These are phyloP conservation scores for Diplotaxis tenuifolia DNA, from an alignment of 345 rosid genomes.

Conservation along the genomic window DNA sequence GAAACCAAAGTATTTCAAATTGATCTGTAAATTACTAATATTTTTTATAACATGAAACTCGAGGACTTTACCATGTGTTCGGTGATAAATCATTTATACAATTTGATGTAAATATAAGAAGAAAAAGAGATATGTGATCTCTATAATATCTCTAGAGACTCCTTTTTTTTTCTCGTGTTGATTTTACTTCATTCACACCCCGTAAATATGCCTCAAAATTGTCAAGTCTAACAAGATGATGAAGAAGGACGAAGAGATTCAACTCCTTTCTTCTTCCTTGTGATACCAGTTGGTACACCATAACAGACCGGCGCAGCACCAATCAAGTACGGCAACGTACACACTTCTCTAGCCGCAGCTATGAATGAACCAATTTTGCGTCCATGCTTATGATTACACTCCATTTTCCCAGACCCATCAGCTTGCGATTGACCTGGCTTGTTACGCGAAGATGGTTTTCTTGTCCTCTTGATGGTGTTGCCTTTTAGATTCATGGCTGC, in stretches of 20 bases:
- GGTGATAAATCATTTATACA: too few species aligned
- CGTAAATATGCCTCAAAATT: too few species aligned
- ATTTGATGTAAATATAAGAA: too few species aligned
- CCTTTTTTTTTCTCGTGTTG: too few species aligned
- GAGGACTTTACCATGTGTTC: too few species aligned
- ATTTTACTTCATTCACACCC: too few species aligned
- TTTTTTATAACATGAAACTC: too few species aligned
- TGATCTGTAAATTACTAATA: too few species aligned
- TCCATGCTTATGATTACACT: conserved; percentile 46
- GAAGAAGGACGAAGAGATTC: neutral
- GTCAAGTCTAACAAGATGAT: neutral
- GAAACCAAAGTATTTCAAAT: too few species aligned
- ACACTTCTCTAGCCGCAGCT: conserved; percentile 70
- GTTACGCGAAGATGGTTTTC: conserved; percentile 46
- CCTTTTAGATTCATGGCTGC: conserved; percentile 51
- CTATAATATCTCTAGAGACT: too few species aligned
- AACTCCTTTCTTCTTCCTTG: neutral
- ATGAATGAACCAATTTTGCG: conserved; percentile 74
- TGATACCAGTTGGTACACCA: neutral
- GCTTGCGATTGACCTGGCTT: conserved; percentile 31
- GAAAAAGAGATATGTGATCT: too few species aligned
- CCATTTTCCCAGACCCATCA: conserved; percentile 20
- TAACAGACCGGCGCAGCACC: conserved; percentile 51
- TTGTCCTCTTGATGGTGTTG: conserved; percentile 23
- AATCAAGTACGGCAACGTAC: conserved; percentile 63